Base-by-base conservation (phyloP, 257 asterid species). In the Penstemon newberryi region DNA sequence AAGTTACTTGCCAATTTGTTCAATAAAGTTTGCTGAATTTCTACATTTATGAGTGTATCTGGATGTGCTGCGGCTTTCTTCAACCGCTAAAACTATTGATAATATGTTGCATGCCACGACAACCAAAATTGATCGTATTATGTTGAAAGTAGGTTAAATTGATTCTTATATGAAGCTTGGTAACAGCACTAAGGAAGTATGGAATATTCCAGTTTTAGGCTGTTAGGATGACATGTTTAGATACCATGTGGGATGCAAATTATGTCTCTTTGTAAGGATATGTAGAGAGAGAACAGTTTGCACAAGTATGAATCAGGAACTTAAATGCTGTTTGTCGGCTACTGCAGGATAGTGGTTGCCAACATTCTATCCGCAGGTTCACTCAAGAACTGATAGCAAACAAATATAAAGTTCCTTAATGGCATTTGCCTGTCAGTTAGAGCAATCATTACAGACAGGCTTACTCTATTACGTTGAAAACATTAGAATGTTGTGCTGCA, bases 151-250 rank as follows among this genome's bases (percentile, higher is more conserved):
- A 43, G 60, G 63, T 12, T 19, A 19, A 7, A 44, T 19, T 60
- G 65, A 46, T 53, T 54, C 65, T 62, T 66, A 15, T 13, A 15
- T 52, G 47, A 66, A 51, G 37, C 56, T 58, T 42, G 65, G 60
- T 18, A 3, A 1, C 52, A 58, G 62, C 68, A 42, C 49, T 18
- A 13, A 5, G 50, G 33, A 3, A 37, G 7, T 50, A 47, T 15
- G 55, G 5, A 46, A 47, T 41, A 19, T 25, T 36, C 39, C 4
- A 25, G 42, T 33, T 65, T 58, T 44, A 19, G 13, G 12, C 63
- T 63, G 25, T 53, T 15, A 50, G n/a, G 42, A 11, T 46, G 70
- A 42, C 44, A 44, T 37, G 54, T 39, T 15, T 56, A 69, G 8
- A 49, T 18, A 9, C 43, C 25, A 50, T 69, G 7, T 46, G 73